Evolutionary conservation across 768 basidiomycete genomes (phyloP).

Genomic region (Dioszegia hungarica): DNA sequence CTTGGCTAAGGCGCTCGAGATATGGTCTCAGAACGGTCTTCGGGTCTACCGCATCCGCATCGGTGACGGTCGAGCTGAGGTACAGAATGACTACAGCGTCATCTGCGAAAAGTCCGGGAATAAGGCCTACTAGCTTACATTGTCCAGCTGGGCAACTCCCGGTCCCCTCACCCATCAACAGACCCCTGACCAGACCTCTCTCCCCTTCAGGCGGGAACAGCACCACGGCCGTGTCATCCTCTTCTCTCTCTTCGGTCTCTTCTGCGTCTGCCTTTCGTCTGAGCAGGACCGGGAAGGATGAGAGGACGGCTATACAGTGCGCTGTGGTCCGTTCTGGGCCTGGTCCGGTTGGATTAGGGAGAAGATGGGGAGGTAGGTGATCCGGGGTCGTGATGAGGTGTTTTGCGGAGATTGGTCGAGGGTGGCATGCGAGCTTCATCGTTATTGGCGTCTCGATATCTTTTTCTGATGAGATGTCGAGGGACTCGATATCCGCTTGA

Average conservation of each 20-base stretch:
- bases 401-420: constrained; percentile 22
- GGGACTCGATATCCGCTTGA: constrained; percentile 17
- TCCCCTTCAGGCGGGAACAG: constrained; percentile 40
- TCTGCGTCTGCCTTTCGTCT: not conserved
- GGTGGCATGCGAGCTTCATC: constrained; percentile 32
- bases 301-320: constrained; percentile 36
- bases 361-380: constrained; percentile 20
- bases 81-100: constrained; percentile 10
- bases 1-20: constrained; percentile 7
- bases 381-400: constrained; percentile 28
- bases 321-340: constrained; percentile 7
- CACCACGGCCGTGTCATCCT: constrained; percentile 43
- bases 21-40: constrained; percentile 9
- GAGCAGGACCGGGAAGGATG: constrained; percentile 16
- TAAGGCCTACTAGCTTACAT: constrained; percentile 32
- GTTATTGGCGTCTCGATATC: not conserved
- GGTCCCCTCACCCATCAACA: constrained; percentile 48
- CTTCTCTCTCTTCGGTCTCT: constrained; percentile 6
- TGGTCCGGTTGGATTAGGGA: not conserved
- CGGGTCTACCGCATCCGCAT: not conserved
- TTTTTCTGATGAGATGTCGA: constrained; percentile 6
- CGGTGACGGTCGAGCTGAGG: constrained; percentile 2
- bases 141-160: constrained; percentile 47
- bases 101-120: not conserved
- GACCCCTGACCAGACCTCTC: constrained; percentile 29